These are phyloP conservation scores for Microbotryomycetes sp. DNA, from an alignment of 1,284 basidiomycete species.

Conservation along the genomic window DNA sequence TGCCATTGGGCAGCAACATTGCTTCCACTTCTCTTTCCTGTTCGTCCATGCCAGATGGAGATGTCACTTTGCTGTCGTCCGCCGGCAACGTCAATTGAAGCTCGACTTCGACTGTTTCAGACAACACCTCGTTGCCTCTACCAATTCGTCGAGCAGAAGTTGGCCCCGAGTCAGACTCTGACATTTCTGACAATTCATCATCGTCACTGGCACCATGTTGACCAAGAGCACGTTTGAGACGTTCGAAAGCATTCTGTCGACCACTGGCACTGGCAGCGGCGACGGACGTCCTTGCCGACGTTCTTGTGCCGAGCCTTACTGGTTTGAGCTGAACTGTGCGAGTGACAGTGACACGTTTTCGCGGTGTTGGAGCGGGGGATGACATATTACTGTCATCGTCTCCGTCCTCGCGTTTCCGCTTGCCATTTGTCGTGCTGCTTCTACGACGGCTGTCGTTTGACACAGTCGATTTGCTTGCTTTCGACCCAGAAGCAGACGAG, in stretches of 20 bases:
- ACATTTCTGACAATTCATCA: background rate
- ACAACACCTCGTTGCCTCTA: no score
- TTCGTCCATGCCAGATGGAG: background rate
- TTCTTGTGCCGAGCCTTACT: background rate
- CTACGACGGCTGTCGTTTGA: background rate
- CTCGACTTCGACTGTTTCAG: background rate
- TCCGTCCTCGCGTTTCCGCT: conserved; percentile 4
- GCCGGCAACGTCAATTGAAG: background rate
- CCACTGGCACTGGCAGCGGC: background rate
- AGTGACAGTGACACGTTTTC: background rate
- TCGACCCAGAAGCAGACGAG: background rate
- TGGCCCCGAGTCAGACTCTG: background rate
- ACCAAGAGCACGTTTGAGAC: background rate
- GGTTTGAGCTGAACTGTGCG: background rate
- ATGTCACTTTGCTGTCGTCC: background rate
- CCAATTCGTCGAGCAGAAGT: no score
- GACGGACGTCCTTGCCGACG: background rate
- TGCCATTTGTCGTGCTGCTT: background rate
- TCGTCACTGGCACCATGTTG: background rate
- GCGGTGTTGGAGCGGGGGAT: conserved; percentile 6
- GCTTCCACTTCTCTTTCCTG: background rate
- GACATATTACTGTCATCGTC: background rate
- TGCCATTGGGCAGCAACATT: background rate
- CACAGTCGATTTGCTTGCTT: background rate
- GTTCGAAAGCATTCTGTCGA: background rate